These are phyloP conservation scores for Colletotrichum ledebouriae DNA, from an alignment of 2,329 filamentous ascomycete genomes.

Conservation along the genomic window DNA sequence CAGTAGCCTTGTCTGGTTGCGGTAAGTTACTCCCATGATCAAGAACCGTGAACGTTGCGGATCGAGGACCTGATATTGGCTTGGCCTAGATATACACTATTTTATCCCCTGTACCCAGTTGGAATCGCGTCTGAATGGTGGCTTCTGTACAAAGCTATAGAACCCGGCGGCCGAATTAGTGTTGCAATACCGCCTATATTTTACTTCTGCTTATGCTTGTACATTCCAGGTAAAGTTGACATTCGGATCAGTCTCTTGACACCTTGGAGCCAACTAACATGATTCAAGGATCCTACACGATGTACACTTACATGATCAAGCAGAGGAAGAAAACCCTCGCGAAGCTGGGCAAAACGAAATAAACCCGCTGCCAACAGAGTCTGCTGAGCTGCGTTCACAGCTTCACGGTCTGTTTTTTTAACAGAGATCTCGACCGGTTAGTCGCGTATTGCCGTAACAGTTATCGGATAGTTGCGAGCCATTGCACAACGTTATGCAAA, in stretches of 20 bases:
- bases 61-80: background rate
- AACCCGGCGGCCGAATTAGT: conserved; percentile 65
- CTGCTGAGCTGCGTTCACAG: no score
- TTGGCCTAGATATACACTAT: conserved; percentile 80
- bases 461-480: no score
- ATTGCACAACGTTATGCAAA: no score
- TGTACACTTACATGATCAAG: conserved; percentile 95
- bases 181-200: conserved; percentile 69
- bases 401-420: no score
- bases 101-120: conserved; percentile 91
- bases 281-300: conserved; percentile 69
- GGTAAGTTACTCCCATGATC: conserved; percentile 50
- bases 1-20: conserved; percentile 78
- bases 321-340: conserved; percentile 86
- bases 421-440: no score
- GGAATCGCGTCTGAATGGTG: conserved; percentile 90
- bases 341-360: conserved; percentile 48
- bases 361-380: no score
- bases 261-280: background rate
- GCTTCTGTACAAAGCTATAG: conserved; percentile 79
- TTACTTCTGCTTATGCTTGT: conserved; percentile 76
- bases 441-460: no score
- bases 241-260: background rate
- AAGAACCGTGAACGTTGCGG: background rate
- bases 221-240: conserved; percentile 78